These are phyloP conservation scores for Chytriomyces sp. DNA, from an alignment of 192 early-diverging fungal genomes.

Conservation along the genomic window DNA sequence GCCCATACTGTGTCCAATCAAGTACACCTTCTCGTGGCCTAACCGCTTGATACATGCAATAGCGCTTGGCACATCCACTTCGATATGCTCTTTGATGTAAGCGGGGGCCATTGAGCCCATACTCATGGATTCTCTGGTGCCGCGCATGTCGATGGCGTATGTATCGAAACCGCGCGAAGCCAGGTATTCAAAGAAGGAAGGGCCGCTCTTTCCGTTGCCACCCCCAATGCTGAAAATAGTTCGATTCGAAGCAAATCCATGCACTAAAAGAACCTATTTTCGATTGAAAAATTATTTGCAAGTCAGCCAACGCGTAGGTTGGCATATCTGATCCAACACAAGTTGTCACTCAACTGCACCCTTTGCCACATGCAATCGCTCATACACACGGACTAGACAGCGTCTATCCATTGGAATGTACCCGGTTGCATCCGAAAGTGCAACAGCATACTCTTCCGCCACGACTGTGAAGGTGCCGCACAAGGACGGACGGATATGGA, in stretches of 20 bases:
- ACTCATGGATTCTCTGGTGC: constrained; percentile 40
- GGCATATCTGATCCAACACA: background rate
- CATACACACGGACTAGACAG: constrained; percentile 41
- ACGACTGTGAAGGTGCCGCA: constrained; percentile 41
- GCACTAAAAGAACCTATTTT: constrained; percentile 42
- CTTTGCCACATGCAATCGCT: constrained; percentile 28
- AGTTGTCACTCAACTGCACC: constrained; percentile 27
- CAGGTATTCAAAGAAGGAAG: constrained; percentile 54
- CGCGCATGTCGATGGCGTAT: constrained; percentile 50
- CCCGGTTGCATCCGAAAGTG: constrained; percentile 34
- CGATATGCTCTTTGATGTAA: constrained; percentile 41
- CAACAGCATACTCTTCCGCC: constrained; percentile 40
- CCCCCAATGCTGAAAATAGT: constrained; percentile 53
- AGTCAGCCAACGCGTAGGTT: background rate
- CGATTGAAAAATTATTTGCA: background rate
- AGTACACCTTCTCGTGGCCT: constrained; percentile 49
- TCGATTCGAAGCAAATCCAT: constrained; percentile 53
- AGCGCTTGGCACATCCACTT: constrained; percentile 55
- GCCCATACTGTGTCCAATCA: constrained; percentile 58
- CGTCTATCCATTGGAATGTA: constrained; percentile 49
- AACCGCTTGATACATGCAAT: constrained; percentile 45
- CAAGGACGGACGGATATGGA: constrained; percentile 15
- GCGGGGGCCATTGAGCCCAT: constrained; percentile 40
- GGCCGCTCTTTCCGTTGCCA: constrained; percentile 44
- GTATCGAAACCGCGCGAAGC: constrained; percentile 48